Conservation (phyloP, 2,329 filamentous ascomycete species). For the Ilyonectria sp. region DNA sequence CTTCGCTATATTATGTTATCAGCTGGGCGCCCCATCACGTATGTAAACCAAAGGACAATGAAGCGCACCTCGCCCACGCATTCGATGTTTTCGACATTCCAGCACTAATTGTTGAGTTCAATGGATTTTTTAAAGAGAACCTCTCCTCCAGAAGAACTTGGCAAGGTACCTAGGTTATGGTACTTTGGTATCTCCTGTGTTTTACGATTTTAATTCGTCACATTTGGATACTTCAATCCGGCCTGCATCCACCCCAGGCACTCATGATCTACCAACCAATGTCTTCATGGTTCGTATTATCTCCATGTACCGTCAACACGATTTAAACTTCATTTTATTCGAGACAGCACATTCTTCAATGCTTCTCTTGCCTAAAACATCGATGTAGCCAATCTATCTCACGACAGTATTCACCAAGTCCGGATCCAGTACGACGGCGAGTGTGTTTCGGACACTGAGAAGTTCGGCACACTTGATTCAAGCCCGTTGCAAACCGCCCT, state of each 20-base stretch:
- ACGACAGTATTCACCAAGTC: too few species aligned
- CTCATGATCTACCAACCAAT: constrained; percentile 34
- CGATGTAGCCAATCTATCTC: too few species aligned
- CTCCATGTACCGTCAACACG: too few species aligned
- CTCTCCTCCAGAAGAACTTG: constrained; percentile 33
- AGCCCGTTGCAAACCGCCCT: too few species aligned
- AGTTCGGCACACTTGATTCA: too few species aligned
- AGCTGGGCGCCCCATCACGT: constrained; percentile 69
- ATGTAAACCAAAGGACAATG: constrained; percentile 67
- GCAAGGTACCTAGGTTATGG: constrained; percentile 35
- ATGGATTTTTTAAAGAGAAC: constrained; percentile 34
- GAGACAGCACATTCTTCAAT: too few species aligned
- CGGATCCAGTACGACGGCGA: too few species aligned
- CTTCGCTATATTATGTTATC: constrained; percentile 64
- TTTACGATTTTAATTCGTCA: too few species aligned
- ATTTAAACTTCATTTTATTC: too few species aligned
- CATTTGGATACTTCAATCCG: constrained; percentile 34
- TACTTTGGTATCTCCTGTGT: neutral
- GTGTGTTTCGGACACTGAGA: too few species aligned
- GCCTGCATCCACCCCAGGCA: constrained; percentile 39
- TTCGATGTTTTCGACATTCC: constrained; percentile 61
- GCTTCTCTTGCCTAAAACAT: too few species aligned
- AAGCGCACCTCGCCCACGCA: constrained; percentile 62
- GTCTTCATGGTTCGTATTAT: constrained; percentile 11
- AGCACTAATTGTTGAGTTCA: constrained; percentile 55